Evolutionary conservation across 352 stramenopile species (phyloP).

Genomic region (Phytophthora palmivora): DNA sequence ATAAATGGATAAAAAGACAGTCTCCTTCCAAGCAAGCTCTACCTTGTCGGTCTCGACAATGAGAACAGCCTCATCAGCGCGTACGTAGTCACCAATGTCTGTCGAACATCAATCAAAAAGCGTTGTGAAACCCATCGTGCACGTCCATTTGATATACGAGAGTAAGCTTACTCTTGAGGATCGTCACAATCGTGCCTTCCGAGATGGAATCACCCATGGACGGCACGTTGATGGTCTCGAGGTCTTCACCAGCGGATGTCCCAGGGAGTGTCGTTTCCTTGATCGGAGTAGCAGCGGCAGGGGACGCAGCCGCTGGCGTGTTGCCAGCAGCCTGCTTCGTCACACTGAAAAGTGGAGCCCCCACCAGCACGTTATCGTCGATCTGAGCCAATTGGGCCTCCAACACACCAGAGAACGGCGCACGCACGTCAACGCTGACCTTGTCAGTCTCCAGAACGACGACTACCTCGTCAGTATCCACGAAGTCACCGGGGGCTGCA

Average conservation of each 20-base stretch:
- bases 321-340: conserved; percentile 48
- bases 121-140: not conserved
- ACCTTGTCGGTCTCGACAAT: conserved; percentile 99
- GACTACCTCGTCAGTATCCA: conserved; percentile 97
- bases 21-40: conserved; percentile 1
- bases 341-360: conserved; percentile 90
- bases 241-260: conserved; percentile 38
- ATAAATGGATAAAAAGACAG: not conserved
- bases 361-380: conserved; percentile 98
- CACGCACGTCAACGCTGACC: conserved; percentile 94
- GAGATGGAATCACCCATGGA: conserved; percentile 97
- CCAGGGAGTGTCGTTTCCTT: conserved; percentile 28
- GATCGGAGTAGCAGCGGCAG: conserved; percentile 22
- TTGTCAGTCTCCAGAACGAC: conserved; percentile 99
- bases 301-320: conserved; percentile 20
- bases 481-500: conserved; percentile 90
- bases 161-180: conserved; percentile 70
- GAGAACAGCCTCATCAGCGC: conserved; percentile 95
- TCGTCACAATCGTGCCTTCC: conserved; percentile 96
- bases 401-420: conserved; percentile 91
- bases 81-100: conserved; percentile 96
- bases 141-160: not conserved
- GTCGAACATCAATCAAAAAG: conserved; percentile 7
- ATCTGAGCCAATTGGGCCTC: conserved; percentile 92
- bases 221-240: conserved; percentile 86